These are phyloP conservation scores for Neoascochyta sp. DNA, from an alignment of 2,329 filamentous ascomycete species.

Conservation along the genomic window DNA sequence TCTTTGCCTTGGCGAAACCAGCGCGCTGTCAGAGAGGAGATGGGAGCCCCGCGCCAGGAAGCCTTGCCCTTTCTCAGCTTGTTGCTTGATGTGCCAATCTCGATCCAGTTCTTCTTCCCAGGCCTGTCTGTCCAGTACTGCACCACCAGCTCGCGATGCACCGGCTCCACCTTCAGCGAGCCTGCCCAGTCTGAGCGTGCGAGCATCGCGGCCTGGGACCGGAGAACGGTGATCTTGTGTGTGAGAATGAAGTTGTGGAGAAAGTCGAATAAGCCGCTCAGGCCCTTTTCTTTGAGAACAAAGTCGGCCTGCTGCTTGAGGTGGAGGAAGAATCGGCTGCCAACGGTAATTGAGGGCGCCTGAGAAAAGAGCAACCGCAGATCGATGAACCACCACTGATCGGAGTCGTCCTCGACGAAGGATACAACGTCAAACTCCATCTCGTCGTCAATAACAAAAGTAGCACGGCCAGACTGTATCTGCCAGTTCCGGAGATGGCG, in stretches of 20 bases:
- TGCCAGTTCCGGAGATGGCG: slow-evolving; percentile 71
- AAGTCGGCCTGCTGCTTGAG: slow-evolving; percentile 72
- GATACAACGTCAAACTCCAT: slow-evolving; percentile 94
- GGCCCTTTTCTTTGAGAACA: slow-evolving; percentile 63
- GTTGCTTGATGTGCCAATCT: slow-evolving; percentile 75
- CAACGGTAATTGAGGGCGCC: slow-evolving; percentile 56
- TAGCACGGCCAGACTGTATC: slow-evolving; percentile 82
- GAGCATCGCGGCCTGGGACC: slow-evolving; percentile 71
- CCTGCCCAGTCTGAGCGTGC: slow-evolving; percentile 71
- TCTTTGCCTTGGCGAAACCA: slow-evolving; percentile 86
- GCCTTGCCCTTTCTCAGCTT: slow-evolving; percentile 35
- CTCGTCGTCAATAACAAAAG: slow-evolving; percentile 76
- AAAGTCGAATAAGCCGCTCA: slow-evolving; percentile 78
- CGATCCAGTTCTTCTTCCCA: slow-evolving; percentile 81
- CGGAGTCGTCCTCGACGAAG: slow-evolving; percentile 74
- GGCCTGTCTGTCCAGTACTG: slow-evolving; percentile 82
- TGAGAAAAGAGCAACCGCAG: slow-evolving; percentile 80
- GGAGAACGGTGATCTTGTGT: slow-evolving; percentile 81
- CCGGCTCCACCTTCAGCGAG: slow-evolving; percentile 69
- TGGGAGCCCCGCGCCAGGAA: slow-evolving; percentile 33
- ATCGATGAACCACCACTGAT: slow-evolving; percentile 93
- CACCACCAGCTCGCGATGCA: slow-evolving; percentile 77
- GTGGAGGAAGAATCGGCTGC: slow-evolving; percentile 57
- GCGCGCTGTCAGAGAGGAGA: slow-evolving; percentile 54
- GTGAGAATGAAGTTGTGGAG: slow-evolving; percentile 85